phyloP scores from a whole-genome alignment of 2,329 filamentous ascomycete genomes.

The Boeremia exigua region DNA sequence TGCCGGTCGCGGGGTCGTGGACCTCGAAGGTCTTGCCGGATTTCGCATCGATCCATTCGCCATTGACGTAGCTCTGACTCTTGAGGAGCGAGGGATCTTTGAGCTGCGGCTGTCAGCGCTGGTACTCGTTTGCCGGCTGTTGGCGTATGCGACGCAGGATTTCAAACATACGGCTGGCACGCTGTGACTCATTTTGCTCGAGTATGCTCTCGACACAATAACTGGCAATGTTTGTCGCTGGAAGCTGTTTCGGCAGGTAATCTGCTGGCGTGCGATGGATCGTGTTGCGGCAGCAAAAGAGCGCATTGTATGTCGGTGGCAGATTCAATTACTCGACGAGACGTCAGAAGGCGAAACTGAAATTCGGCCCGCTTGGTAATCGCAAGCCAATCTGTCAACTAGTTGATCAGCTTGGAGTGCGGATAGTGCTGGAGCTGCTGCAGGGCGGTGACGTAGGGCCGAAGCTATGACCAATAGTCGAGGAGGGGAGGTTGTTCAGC shows the following conservation, averaged over 20 bases:
- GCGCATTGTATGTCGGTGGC: conserved; percentile 34
- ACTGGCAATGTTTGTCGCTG: conserved; percentile 40
- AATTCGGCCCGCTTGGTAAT: conserved; percentile 4
- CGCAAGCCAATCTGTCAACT: conserved; percentile 17
- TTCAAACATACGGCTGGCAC: conserved; percentile 47
- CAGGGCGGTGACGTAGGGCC: conserved; percentile 9
- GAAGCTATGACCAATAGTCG: conserved; percentile 20
- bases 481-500: conserved; percentile 13
- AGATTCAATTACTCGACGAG: conserved; percentile 3
- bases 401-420: neutral
- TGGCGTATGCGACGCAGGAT: neutral
- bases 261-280: conserved; percentile 40
- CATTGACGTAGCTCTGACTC: conserved; percentile 85
- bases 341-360: neutral
- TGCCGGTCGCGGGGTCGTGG: conserved; percentile 79
- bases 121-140: neutral
- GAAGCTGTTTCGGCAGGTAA: conserved; percentile 37
- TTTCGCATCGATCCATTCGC: conserved; percentile 84
- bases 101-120: conserved; percentile 43
- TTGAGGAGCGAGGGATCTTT: conserved; percentile 72
- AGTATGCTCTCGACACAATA: conserved; percentile 49
- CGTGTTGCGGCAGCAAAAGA: conserved; percentile 40
- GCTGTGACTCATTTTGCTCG: conserved; percentile 49
- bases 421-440: conserved; percentile 1
- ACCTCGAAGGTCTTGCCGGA: conserved; percentile 94